These are phyloP conservation scores for Pyrenochaeta sp. DNA, from an alignment of 2,329 filamentous ascomycete genomes.

Conservation along the genomic window DNA sequence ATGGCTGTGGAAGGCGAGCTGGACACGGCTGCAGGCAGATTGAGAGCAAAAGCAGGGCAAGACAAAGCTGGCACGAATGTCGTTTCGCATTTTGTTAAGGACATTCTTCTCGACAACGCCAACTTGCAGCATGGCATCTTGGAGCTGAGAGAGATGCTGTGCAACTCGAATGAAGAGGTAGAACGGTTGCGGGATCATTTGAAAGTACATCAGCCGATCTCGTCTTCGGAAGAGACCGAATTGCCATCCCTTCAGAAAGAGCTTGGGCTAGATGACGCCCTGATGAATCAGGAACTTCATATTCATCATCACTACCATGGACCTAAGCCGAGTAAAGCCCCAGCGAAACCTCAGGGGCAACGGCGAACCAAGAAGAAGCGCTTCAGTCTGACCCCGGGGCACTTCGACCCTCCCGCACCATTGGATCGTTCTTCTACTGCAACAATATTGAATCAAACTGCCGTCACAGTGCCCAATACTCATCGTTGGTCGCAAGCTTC, in stretches of 20 bases:
- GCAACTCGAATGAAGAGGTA: conserved; percentile 93
- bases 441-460: conserved; percentile 69
- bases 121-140: conserved; percentile 91
- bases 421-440: conserved; percentile 58
- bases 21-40: conserved; percentile 76
- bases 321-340: conserved; percentile 49
- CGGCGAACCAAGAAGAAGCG: conserved; percentile 75
- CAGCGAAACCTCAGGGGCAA: conserved; percentile 57
- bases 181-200: conserved; percentile 85
- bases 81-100: conserved; percentile 95
- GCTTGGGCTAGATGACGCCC: conserved; percentile 57
- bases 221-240: conserved; percentile 30
- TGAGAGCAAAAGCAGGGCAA: conserved; percentile 73
- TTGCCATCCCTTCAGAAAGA: conserved; percentile 72
- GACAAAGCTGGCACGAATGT: conserved; percentile 70
- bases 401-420: conserved; percentile 52
- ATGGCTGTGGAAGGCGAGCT: conserved; percentile 83
- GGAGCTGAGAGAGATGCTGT: conserved; percentile 87
- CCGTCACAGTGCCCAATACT: conserved; percentile 63
- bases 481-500: conserved; percentile 73
- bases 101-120: conserved; percentile 93
- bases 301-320: conserved; percentile 92
- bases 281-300: conserved; percentile 69
- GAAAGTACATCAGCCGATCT: conserved; percentile 75
- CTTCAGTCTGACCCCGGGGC: conserved; percentile 65